phyloP scores from a whole-genome alignment of 1,284 basidiomycete genomes.

The Takashimella tepidaria region DNA sequence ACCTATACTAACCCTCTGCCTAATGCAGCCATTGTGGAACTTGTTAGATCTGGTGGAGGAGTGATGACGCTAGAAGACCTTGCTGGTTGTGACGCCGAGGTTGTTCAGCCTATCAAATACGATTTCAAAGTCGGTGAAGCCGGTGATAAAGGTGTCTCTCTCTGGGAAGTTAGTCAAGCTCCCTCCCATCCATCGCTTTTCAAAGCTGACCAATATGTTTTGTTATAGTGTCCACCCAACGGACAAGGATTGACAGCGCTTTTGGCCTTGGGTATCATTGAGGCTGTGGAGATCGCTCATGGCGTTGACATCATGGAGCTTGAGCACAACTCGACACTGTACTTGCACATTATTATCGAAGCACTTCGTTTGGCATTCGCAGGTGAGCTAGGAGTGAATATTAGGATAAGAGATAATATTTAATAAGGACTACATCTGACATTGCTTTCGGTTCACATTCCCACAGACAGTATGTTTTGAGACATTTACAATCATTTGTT shows the following conservation, averaged over 20 bases:
- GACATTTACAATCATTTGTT: too few relatives aligned
- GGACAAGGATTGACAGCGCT: slow-evolving; percentile 93
- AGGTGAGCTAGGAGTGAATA: too few relatives aligned
- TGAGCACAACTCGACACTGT: slow-evolving; percentile 81
- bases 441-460: neutral
- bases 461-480: slow-evolving; percentile 12
- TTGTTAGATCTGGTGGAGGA: slow-evolving; percentile 70
- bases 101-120: slow-evolving; percentile 82
- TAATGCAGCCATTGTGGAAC: slow-evolving; percentile 69
- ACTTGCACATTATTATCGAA: slow-evolving; percentile 83
- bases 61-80: slow-evolving; percentile 84
- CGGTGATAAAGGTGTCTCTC: slow-evolving; percentile 61
- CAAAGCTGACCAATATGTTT: neutral
- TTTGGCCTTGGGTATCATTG: slow-evolving; percentile 83
- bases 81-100: slow-evolving; percentile 65
- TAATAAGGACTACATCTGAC: too few relatives aligned
- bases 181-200: neutral
- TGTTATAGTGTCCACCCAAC: slow-evolving; percentile 74
- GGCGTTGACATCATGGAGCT: slow-evolving; percentile 66
- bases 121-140: slow-evolving; percentile 58
- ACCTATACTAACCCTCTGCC: neutral
- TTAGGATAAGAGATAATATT: too few relatives aligned
- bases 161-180: slow-evolving; percentile 66
- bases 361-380: slow-evolving; percentile 42
- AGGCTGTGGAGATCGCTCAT: slow-evolving; percentile 71